phyloP scores from a whole-genome alignment of 176 grass and related monocot genomes.

The Oryza meyeriana region DNA sequence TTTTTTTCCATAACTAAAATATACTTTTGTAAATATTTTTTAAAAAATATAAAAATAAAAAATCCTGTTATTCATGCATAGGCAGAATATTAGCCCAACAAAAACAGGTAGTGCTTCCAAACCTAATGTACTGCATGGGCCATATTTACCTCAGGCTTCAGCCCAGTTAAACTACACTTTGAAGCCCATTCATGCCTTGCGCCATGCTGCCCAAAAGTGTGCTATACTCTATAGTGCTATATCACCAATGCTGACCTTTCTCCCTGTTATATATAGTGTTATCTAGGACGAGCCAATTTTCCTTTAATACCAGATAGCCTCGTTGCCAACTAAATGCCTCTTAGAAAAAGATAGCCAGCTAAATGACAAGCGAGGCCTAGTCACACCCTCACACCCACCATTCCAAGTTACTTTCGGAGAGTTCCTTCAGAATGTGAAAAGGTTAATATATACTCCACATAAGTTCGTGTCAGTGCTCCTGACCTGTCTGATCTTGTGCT shows the following conservation, averaged over 20 bases:
- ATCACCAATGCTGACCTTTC: neutral
- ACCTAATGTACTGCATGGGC: neutral
- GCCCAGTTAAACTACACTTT: neutral
- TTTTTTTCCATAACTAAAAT: no score
- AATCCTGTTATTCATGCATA: neutral
- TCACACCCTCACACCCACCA: conserved; percentile 2
- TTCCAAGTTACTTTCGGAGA: conserved; percentile 14
- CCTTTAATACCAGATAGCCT: neutral
- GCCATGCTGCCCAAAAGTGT: neutral
- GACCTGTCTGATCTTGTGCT: conserved; percentile 13
- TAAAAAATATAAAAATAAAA: no score
- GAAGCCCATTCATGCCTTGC: neutral
- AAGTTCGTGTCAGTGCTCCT: conserved; percentile 3
- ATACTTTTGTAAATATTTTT: no score
- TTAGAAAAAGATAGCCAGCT: neutral
- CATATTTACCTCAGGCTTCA: neutral
- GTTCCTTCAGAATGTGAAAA: conserved; percentile 30
- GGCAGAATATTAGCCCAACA: neutral
- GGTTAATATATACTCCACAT: conserved; percentile 30
- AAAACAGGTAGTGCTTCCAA: neutral
- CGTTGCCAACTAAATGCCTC: no score
- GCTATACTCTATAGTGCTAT: no score
- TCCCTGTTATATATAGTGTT: neutral
- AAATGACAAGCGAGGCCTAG: conserved; percentile 20
- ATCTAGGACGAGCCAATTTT: neutral